These are phyloP conservation scores for Aspergillus ustus DNA, from an alignment of 2,329 filamentous ascomycete genomes.

Conservation along the genomic window DNA sequence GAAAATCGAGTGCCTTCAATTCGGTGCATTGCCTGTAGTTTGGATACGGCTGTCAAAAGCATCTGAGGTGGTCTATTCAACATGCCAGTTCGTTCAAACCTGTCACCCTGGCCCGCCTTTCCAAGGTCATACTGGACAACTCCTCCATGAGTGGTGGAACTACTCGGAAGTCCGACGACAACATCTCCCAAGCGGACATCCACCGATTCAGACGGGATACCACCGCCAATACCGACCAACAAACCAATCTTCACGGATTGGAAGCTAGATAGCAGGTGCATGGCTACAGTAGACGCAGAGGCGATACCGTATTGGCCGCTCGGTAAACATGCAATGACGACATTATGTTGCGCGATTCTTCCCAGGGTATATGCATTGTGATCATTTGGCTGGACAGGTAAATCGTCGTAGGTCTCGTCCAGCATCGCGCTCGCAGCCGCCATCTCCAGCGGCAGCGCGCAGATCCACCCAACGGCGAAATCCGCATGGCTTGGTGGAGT, in stretches of 20 bases:
- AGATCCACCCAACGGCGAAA: neutral
- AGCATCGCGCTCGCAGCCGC: constrained; percentile 3
- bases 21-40: neutral
- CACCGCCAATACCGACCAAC: constrained; percentile 12
- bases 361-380: constrained; percentile 3
- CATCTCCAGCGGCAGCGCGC: neutral
- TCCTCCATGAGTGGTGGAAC: neutral
- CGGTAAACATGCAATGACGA: constrained; percentile 11
- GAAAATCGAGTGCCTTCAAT: neutral
- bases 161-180: constrained; percentile 2
- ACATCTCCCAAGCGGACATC: constrained; percentile 12
- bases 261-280: constrained; percentile 24
- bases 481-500: neutral
- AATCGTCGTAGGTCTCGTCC: neutral
- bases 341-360: neutral
- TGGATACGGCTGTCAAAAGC: neutral
- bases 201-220: neutral
- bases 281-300: constrained; percentile 1
- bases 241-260: constrained; percentile 15
- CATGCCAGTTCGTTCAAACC: neutral
- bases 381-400: neutral
- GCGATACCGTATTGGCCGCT: constrained; percentile 6
- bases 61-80: neutral
- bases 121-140: constrained; percentile 16
- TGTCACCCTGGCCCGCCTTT: neutral